Percentiles rank a stretch among this genome's conserved stretches.
Evolutionary conservation across 305 asterid genomes (phyloP).

Genomic region (Fraxinus albicans): DNA sequence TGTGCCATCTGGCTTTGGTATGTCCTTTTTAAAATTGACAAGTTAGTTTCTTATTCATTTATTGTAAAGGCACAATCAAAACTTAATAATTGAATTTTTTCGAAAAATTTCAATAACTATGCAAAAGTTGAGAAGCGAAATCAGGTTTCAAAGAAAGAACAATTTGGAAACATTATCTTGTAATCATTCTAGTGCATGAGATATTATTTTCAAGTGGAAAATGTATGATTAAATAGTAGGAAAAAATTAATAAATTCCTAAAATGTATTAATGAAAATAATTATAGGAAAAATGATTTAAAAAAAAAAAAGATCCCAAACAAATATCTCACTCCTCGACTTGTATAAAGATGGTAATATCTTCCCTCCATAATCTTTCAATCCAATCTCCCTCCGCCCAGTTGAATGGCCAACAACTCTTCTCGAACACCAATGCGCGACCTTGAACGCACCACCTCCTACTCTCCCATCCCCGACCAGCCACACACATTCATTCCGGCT

Average conservation of each 20-base stretch:
- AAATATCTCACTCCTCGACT: not conserved
- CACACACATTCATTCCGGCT: not conserved
- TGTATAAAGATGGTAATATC: not conserved
- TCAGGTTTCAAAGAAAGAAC: not conserved
- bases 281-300: no score
- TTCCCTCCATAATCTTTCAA: not conserved
- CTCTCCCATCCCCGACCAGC: constrained; percentile 28
- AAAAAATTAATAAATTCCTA: no score
- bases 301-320: no score
- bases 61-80: no score
- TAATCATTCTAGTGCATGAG: not conserved
- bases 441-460: constrained; percentile 32
- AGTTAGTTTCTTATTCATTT: no score
- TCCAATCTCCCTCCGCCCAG: not conserved
- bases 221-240: no score
- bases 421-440: constrained; percentile 29
- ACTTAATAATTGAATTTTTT: not conserved
- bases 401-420: constrained; percentile 10
- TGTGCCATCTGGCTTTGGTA: not conserved
- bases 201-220: no score
- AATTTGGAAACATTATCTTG: no score
- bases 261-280: no score
- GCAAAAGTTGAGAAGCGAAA: not conserved
- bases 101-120: not conserved
- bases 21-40: no score